Evolutionary conservation across 2,329 filamentous ascomycete species (phyloP), one percentile per base, ranked within the genome.

Genomic region (Colletotrichum orbiculare): DNA sequence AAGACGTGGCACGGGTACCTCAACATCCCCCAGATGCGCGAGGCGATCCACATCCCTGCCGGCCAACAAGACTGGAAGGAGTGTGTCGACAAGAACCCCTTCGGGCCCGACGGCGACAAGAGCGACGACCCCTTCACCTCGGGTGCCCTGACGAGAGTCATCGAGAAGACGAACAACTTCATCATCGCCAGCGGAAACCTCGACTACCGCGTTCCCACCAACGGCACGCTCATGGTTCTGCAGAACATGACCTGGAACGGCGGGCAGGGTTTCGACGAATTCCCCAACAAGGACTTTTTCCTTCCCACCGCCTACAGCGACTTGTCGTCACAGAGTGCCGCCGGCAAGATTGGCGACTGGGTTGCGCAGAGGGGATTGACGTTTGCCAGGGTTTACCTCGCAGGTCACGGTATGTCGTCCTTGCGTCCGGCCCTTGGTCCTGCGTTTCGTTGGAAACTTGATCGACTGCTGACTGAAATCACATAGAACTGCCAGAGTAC

Each of bases 171-270:
- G 1, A 83, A 91, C 55, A 89, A 90, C 68, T 91, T 92, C 11
- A 83, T 96, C 69, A 88, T 96, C 71, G 89, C 83, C 5, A 91
- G 94, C 72, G 92, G 91, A 9, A 79, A 85, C 54, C 83, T 90
- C 7, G 92, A 94, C 77, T 91, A 85, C 73, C 83, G 91, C 63
- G 82, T 93, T 8, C 80, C 90, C 15, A 81, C 83, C 70, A 91
- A 91, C 73, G 91, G 91, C 12, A 91, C 90, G 0, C 81, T 95
- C 1, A 79, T 93, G 10, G 84, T 85, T 0, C 88, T 94, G 64
- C 91, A 95, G 73, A 94, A 94, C 79, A 93, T 94, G 89, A 94
- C 91, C 0, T 95, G 89, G 88, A 87, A 87, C 62, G 91, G 91
- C 8, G 74, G 82, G 41, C 87, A 90, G 50, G 92, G 92, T 0